Evolutionary conservation across 164 flowering plant species (phyloP).

Genomic region (Houttuynia cordata): DNA sequence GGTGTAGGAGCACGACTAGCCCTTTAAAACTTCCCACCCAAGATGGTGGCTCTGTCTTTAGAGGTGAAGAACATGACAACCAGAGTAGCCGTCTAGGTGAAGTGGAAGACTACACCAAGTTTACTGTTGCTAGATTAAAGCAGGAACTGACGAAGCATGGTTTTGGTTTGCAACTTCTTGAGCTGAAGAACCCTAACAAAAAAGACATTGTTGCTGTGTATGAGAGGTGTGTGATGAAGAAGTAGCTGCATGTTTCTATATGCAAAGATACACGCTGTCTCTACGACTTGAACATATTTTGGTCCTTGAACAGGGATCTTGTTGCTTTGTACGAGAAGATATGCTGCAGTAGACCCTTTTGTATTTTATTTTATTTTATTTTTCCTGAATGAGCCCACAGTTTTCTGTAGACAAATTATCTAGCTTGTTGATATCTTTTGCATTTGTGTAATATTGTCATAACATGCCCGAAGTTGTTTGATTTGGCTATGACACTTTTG

Average conservation of each 20-base stretch:
- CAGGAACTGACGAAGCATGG: constrained; percentile 83
- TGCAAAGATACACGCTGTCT: neutral
- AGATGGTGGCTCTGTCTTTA: constrained; percentile 70
- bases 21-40: constrained; percentile 48
- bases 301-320: too few relatives aligned
- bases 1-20: constrained; percentile 57
- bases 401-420: neutral
- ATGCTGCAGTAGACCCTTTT: neutral
- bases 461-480: neutral
- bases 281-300: neutral
- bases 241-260: constrained; percentile 2
- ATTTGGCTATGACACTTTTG: neutral
- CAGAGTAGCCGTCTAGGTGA: constrained; percentile 33
- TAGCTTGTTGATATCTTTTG: neutral
- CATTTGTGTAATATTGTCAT: neutral
- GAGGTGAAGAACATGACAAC: constrained; percentile 35
- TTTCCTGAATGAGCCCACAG: neutral
- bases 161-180: constrained; percentile 73
- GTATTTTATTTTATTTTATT: too few relatives aligned
- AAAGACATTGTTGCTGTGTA: constrained; percentile 70
- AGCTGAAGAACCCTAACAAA: constrained; percentile 61
- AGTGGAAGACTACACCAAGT: constrained; percentile 64
- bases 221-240: constrained; percentile 55
- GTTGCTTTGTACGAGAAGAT: neutral
- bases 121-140: constrained; percentile 67